A percentile compares a stretch with the other conserved stretches of the same genome.
phyloP scores from a whole-genome alignment of 345 rosid genomes.

The Gossypium turneri region DNA sequence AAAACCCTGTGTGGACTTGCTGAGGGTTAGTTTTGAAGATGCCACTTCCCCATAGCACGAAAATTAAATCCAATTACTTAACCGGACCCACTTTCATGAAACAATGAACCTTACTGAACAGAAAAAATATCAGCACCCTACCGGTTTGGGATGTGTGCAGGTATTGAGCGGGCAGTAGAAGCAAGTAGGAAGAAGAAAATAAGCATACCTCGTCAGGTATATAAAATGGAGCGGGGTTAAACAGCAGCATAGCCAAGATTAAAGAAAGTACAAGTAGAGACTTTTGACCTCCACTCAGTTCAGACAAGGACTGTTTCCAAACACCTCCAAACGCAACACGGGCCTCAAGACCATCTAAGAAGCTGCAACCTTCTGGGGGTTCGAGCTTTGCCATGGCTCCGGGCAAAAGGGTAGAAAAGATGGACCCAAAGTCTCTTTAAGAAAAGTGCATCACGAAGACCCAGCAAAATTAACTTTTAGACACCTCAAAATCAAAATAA shows the following conservation, averaged over 20 bases:
- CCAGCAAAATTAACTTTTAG: not conserved
- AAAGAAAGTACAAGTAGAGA: conserved; percentile 91
- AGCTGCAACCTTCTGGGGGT: conserved; percentile 82
- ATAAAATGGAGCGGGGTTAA: conserved; percentile 97
- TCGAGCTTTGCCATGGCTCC: conserved; percentile 89
- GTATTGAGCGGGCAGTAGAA: not conserved
- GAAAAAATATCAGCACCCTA: too few species aligned
- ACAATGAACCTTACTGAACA: not conserved
- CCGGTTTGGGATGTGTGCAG: not conserved
- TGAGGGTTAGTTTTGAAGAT: not conserved
- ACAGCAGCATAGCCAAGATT: conserved; percentile 89
- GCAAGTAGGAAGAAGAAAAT: conserved; percentile 7
- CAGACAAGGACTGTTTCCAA: conserved; percentile 94
- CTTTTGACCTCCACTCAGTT: conserved; percentile 90
- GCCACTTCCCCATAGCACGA: not conserved
- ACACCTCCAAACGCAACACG: conserved; percentile 92
- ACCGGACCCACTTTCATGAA: not conserved
- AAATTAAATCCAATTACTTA: not conserved
- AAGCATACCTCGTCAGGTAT: conserved; percentile 82
- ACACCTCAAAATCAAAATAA: conserved; percentile 5
- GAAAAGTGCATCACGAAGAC: not conserved
- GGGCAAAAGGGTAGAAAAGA: conserved; percentile 87
- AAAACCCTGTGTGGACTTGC: not conserved
- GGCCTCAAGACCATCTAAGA: conserved; percentile 93
- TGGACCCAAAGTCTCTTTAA: conserved; percentile 84